phyloP scores from a whole-genome alignment of 2,329 filamentous ascomycete species.

The Hypocrella siamensis region DNA sequence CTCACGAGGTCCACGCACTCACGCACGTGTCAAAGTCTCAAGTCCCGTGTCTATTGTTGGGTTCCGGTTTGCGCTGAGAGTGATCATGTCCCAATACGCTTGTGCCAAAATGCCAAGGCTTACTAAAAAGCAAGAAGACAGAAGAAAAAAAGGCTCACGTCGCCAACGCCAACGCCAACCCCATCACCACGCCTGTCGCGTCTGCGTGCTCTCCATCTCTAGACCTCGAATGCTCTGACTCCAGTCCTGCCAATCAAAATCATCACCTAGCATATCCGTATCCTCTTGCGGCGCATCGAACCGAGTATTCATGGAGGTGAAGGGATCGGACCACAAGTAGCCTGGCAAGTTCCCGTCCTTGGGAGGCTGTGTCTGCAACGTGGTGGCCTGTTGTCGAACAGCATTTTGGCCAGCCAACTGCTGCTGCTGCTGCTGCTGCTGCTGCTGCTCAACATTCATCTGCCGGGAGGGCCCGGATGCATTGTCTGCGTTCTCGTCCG shows the following conservation, averaged over 20 bases:
- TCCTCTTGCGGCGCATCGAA: constrained; percentile 16
- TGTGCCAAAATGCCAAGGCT: no score
- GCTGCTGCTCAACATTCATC: not conserved
- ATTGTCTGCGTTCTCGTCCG: no score
- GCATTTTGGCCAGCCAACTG: constrained; percentile 3
- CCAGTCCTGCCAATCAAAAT: constrained; percentile 35
- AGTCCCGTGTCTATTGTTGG: no score
- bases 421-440: not conserved
- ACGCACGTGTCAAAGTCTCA: no score
- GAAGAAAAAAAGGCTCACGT: not conserved
- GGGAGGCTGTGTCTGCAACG: constrained; percentile 9
- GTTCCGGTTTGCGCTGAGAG: no score
- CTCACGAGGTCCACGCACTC: no score
- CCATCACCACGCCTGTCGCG: constrained; percentile 9
- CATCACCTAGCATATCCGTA: constrained; percentile 23
- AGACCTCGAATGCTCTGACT: constrained; percentile 24
- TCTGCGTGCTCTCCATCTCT: constrained; percentile 15
- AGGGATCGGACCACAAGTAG: constrained; percentile 24
- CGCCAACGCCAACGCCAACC: not conserved
- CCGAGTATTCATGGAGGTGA: constrained; percentile 12
- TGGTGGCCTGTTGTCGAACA: constrained; percentile 8
- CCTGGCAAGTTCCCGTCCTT: constrained; percentile 21
- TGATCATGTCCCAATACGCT: no score
- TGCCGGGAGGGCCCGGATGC: not conserved
- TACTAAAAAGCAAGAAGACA: not conserved